Conservation (phyloP, 2,329 filamentous ascomycete genomes). For the Ceratocystiopsis minuta region DNA sequence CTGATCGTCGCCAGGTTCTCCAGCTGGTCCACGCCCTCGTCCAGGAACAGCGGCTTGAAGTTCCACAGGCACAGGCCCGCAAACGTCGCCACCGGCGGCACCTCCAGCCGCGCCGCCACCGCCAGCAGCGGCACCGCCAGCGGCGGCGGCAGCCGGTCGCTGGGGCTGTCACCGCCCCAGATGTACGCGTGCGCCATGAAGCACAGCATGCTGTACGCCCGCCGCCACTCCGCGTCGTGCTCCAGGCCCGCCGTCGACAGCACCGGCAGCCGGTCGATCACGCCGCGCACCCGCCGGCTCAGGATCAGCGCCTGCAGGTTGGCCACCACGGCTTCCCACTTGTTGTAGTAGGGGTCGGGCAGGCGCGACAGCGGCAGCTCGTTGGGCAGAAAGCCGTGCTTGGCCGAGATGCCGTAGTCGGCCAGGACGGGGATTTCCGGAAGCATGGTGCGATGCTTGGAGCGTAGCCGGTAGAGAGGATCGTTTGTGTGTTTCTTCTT, state of each 20-base stretch:
- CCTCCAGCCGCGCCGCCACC: constrained; percentile 59
- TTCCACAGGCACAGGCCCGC: constrained; percentile 90
- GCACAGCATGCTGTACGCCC: constrained; percentile 75
- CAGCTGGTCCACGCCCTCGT: constrained; percentile 65
- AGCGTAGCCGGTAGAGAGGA: not conserved
- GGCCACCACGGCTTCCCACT: constrained; percentile 74
- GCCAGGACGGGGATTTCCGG: constrained; percentile 43
- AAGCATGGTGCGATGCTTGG: constrained; percentile 24
- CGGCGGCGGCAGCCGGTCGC: constrained; percentile 59
- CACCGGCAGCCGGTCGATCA: constrained; percentile 65
- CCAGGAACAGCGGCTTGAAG: constrained; percentile 76
- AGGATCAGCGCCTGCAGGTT: constrained; percentile 80
- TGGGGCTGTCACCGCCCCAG: constrained; percentile 72
- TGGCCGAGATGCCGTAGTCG: constrained; percentile 64
- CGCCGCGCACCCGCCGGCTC: constrained; percentile 61
- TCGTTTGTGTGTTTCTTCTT: not conserved
- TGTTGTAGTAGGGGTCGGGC: constrained; percentile 80
- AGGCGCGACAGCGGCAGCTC: constrained; percentile 63
- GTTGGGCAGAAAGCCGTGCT: constrained; percentile 75
- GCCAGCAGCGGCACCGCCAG: constrained; percentile 69
- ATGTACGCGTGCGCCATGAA: constrained; percentile 94
- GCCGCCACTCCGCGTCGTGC: constrained; percentile 77
- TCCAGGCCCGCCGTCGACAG: constrained; percentile 68
- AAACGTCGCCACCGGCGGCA: constrained; percentile 88
- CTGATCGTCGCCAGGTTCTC: constrained; percentile 76